A percentile compares a stretch with the other conserved stretches of the same genome.
These are phyloP conservation scores for Triticum aestivum DNA, from an alignment of 176 grass and related monocot species.

Conservation along the genomic window DNA sequence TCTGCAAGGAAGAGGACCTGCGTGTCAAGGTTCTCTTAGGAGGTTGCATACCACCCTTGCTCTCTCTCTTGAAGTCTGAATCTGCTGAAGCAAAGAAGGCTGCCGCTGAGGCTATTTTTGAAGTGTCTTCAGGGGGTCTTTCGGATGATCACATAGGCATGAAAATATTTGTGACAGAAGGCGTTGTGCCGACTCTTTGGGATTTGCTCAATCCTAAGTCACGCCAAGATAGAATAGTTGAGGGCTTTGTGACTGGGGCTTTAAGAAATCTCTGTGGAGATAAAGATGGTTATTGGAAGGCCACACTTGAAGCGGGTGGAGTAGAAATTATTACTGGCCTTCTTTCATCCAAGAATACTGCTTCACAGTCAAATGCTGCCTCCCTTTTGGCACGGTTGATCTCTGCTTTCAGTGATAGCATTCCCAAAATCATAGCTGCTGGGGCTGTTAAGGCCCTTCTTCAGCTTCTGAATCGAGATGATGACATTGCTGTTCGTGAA, in stretches of 20 bases:
- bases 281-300: slow-evolving; percentile 93
- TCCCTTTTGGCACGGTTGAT: slow-evolving; percentile 89
- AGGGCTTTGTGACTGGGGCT: slow-evolving; percentile 90
- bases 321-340: slow-evolving; percentile 95
- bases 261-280: slow-evolving; percentile 95
- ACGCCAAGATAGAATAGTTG: slow-evolving; percentile 73
- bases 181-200: slow-evolving; percentile 89
- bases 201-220: slow-evolving; percentile 68
- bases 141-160: slow-evolving; percentile 95
- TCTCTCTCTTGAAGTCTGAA: slow-evolving; percentile 87
- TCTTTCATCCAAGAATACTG: slow-evolving; percentile 81
- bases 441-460: slow-evolving; percentile 83
- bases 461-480: slow-evolving; percentile 72
- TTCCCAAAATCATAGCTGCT: slow-evolving; percentile 82
- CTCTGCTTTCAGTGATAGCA: slow-evolving; percentile 79
- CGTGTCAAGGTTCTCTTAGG: slow-evolving; percentile 84
- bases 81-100: slow-evolving; percentile 70
- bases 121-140: slow-evolving; percentile 84
- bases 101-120: slow-evolving; percentile 89
- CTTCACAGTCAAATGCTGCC: slow-evolving; percentile 93
- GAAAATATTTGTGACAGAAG: slow-evolving; percentile 99
- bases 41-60: slow-evolving; percentile 90
- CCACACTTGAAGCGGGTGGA: slow-evolving; percentile 87
- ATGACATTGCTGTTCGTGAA: slow-evolving; percentile 85
- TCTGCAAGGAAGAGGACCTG: slow-evolving; percentile 94